Base-by-base conservation (phyloP, 2,329 filamentous ascomycete species). In the Orbilia javanica region DNA sequence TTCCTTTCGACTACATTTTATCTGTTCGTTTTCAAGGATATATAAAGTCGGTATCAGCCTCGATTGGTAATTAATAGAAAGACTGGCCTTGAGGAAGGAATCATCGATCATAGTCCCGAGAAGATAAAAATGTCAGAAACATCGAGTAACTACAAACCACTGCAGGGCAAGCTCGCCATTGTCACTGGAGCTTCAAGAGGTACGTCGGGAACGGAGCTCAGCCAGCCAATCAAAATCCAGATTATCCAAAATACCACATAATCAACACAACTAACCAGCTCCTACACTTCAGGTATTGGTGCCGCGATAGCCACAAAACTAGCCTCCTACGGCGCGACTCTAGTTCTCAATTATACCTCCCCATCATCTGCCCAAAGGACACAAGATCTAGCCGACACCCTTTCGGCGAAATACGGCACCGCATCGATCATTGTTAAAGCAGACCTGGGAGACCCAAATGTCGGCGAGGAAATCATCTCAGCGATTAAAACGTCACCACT, bases 121-220 rank as follows among this genome's bases (percentile, higher is more conserved):
- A n/a, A 44, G 11, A 10, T 2, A 44, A 25, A 42, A n/a, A 36
- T 34, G 29, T 15, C 36, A 44, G 48, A 10, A 48, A 67, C 65
- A 67, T 66, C 73, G 22, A 39, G 20, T 11, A 18, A 48, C 25
- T 65, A 66, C 50, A 71, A 67, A 39, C 82, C 84, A 60, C 86
- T 91, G n/a, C 89, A 93, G 82, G 92, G 92, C 81, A 94, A 94
- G 84, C 86, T 94, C 64, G 93, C 89, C 66, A 90, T 96, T 80
- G 87, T 96, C 55, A 96, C 93, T 0, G 93, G 93, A 71, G 91
- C 90, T 76, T 93, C 92, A 73, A 86, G 93, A 86, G 92, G 92
- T 93, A 86, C 79, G 81, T 69, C 65, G 10, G 6, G n/a, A 10
- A 48, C 29, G 36, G 25, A 27, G 29, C 25, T 60, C 29, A 1